phyloP scores from a whole-genome alignment of 805 yeast species.

The Torulaspora delbrueckii region DNA sequence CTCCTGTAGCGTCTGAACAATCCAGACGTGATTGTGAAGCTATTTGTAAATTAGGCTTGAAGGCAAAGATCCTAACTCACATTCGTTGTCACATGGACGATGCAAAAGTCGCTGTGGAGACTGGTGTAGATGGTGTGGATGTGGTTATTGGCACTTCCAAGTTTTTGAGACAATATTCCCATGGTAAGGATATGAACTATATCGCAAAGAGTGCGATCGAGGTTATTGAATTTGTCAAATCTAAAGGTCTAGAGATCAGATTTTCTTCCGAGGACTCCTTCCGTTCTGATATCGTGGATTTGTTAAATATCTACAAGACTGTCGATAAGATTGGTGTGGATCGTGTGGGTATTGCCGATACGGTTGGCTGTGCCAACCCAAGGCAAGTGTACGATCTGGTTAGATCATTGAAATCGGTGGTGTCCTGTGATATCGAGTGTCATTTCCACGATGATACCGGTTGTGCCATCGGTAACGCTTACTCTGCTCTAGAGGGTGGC shows the following conservation, averaged over 20 bases:
- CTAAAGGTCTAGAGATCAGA: conserved; percentile 93
- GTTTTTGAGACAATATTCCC: conserved; percentile 88
- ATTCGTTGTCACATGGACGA: conserved; percentile 99
- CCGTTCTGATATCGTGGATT: conserved; percentile 92
- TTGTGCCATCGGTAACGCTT: conserved; percentile 97
- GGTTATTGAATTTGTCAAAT: conserved; percentile 94
- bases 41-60: conserved; percentile 94
- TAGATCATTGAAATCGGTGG: conserved; percentile 87
- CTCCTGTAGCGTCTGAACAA: conserved; percentile 97
- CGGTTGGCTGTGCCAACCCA: conserved; percentile 99
- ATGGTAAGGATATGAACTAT: conserved; percentile 98
- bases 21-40: conserved; percentile 93
- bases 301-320: conserved; percentile 90
- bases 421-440: conserved; percentile 94
- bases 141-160: conserved; percentile 97
- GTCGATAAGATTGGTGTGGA: conserved; percentile 97
- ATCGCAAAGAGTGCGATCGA: conserved; percentile 94
- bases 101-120: conserved; percentile 92
- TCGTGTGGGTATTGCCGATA: conserved; percentile 98
- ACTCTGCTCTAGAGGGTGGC: conserved; percentile 96
- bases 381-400: conserved; percentile 97
- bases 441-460: conserved; percentile 99
- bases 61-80: conserved; percentile 93
- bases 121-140: conserved; percentile 99
- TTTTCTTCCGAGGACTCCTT: conserved; percentile 96